These are phyloP conservation scores for Rhodotorula sp. DNA, from an alignment of 1,284 basidiomycete genomes.

Conservation along the genomic window DNA sequence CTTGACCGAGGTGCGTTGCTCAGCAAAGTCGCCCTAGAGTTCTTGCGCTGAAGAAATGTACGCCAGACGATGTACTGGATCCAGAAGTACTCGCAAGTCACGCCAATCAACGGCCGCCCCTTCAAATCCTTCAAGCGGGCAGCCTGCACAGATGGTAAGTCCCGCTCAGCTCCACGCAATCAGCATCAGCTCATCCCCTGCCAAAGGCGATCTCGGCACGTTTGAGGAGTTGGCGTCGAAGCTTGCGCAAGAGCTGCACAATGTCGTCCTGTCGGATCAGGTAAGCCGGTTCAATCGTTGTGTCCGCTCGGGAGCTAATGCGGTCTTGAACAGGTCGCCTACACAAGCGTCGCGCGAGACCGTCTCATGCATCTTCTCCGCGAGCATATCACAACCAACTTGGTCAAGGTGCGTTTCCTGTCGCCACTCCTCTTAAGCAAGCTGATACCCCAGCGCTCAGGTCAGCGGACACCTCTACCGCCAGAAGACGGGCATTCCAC, in stretches of 20 bases:
- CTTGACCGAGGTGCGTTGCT: constrained; percentile 64
- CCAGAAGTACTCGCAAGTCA: constrained; percentile 64
- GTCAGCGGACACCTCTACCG: constrained; percentile 74
- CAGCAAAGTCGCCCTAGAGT: not conserved
- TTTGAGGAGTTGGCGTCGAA: constrained; percentile 68
- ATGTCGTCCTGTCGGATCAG: constrained; percentile 82
- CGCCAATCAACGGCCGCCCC: constrained; percentile 56
- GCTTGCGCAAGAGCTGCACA: constrained; percentile 64
- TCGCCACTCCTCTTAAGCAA: not conserved
- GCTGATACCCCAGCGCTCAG: constrained; percentile 51
- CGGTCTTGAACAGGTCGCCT: constrained; percentile 57
- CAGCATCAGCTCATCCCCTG: not conserved
- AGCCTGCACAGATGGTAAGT: constrained; percentile 65
- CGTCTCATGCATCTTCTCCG: constrained; percentile 72
- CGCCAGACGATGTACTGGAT: constrained; percentile 53
- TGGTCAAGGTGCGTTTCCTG: constrained; percentile 67
- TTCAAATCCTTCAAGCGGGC: constrained; percentile 61
- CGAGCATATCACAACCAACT: constrained; percentile 85
- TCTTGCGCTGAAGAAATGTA: not conserved
- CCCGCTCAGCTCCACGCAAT: no score
- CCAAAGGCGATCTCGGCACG: constrained; percentile 66
- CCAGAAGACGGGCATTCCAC: constrained; percentile 89
- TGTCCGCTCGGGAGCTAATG: not conserved
- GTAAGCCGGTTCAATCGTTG: constrained; percentile 51
- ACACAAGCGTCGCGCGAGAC: constrained; percentile 58